Conservation (phyloP, 2,329 filamentous ascomycete genomes). For the Rhynchosporium secalis region DNA sequence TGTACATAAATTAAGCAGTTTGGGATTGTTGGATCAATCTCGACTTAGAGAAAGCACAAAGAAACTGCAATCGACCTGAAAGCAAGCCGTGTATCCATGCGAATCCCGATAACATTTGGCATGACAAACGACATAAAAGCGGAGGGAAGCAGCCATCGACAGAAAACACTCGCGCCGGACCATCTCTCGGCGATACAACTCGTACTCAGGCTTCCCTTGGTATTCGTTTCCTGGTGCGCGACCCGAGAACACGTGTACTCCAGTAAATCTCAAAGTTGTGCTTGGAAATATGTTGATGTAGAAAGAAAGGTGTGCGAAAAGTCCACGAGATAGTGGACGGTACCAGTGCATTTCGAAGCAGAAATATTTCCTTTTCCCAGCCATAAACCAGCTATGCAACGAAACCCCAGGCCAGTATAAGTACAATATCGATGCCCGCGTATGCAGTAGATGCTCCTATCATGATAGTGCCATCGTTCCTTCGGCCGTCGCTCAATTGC, state of each 20-base stretch:
- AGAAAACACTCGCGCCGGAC: not conserved
- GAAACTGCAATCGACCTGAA: not conserved
- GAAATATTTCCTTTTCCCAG: conserved; percentile 24
- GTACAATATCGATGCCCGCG: conserved; percentile 25
- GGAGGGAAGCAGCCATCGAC: no score
- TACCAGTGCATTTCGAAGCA: conserved; percentile 9
- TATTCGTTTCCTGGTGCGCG: not conserved
- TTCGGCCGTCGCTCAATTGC: conserved; percentile 2
- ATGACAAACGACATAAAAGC: no score
- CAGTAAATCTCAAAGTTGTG: not conserved
- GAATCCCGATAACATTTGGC: no score
- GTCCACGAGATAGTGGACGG: not conserved
- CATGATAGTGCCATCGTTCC: conserved; percentile 9
- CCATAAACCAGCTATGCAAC: conserved; percentile 23
- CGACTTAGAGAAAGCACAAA: not conserved
- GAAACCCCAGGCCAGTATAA: conserved; percentile 29
- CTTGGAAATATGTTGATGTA: not conserved
- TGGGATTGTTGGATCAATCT: not conserved
- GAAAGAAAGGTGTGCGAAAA: not conserved
- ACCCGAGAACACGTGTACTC: no score
- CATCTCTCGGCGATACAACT: not conserved
- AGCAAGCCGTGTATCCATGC: no score
- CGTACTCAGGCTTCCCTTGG: not conserved
- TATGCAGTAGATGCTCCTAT: conserved; percentile 19
- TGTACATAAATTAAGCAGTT: not conserved